Base-by-base conservation (phyloP, 2,329 filamentous ascomycete species). In the Cyanodermella asteris region DNA sequence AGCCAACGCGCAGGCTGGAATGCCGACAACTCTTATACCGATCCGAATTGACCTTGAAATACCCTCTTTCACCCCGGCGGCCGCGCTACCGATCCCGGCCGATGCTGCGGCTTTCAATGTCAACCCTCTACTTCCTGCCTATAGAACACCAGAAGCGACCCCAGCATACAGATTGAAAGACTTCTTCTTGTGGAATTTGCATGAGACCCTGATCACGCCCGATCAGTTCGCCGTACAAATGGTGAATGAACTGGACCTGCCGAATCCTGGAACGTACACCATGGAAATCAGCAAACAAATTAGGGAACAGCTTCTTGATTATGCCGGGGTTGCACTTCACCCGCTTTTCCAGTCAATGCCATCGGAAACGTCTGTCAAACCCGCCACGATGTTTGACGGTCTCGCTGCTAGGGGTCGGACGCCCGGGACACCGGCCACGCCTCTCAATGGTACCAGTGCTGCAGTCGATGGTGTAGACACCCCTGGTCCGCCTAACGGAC, bases 1-100 rank as follows among this genome's bases (percentile, higher is more conserved):
- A 40, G 51, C 65, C 28, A 55, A 68, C 36, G 58, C 63, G 14
- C 68, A 72, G 43, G 71, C 78, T 18, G 69, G 68, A 24, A 63
- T 97, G 18, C 87, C 87, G 4, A 62, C 91, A 25, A 91, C 80
- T 1, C 59, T 94, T 26, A 84, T 97, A 31, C 87, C 87, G 11
- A 93, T 97, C 40, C 77, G 84, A 31, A 91, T 97, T 48, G 87
- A 97, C 43, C 61, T 94, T 44, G 84, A 94, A 44, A 72, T 97
- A 16, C 72, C 78, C 23, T 59, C 78, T 28, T 87, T 52, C 38
- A 53, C 51, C 28, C 55, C 54, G 10, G 38, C 50, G 13, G 48
- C 56, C 27, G 54, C 54, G 2, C 55, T 56, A 27, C 50, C 52
- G 18, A 33, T 56, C 22, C 53, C 55, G 12, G 46, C 51, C 26